A percentile compares a stretch with the other conserved stretches of the same genome.
Evolutionary conservation across 495 filamentous ascomycete genomes (phyloP).

Genomic region (Talaromyces nanjingensis): DNA sequence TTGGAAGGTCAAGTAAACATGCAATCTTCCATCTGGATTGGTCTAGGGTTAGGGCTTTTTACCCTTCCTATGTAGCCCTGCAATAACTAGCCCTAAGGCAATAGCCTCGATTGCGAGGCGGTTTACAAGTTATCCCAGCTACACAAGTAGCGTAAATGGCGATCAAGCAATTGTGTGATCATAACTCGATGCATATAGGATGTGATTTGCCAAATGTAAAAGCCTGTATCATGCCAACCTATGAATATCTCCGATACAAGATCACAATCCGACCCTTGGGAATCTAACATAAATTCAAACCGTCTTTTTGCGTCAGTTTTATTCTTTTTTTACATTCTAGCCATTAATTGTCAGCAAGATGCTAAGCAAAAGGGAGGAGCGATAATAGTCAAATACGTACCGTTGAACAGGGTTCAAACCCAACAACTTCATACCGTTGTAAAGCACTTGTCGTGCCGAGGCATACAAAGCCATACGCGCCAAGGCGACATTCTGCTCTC

Average conservation of each 20-base stretch:
- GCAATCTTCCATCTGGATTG: too few species aligned
- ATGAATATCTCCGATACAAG: not conserved
- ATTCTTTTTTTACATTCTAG: conserved; percentile 6
- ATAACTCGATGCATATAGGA: not conserved
- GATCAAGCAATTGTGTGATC: too few species aligned
- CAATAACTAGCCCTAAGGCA: too few species aligned
- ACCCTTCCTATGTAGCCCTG: too few species aligned
- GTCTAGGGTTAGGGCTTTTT: too few species aligned
- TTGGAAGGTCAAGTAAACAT: too few species aligned
- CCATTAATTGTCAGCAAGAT: conserved; percentile 15
- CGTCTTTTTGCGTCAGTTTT: not conserved
- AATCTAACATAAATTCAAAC: conserved; percentile 2
- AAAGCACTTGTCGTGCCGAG: conserved; percentile 65
- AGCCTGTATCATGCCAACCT: not conserved
- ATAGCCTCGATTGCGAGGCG: too few species aligned
- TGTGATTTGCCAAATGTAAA: not conserved
- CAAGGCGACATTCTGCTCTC: conserved; percentile 61
- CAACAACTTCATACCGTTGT: conserved; percentile 79
- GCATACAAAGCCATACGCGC: conserved; percentile 80
- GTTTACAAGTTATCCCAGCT: not conserved
- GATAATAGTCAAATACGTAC: conserved; percentile 19
- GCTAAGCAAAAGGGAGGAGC: conserved; percentile 39
- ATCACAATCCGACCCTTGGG: conserved; percentile 34
- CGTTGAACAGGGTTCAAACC: conserved; percentile 72
- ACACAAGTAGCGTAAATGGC: not conserved